These are phyloP conservation scores for Metschnikowia santaceciliae DNA, from an alignment of 805 yeast species.

Conservation along the genomic window DNA sequence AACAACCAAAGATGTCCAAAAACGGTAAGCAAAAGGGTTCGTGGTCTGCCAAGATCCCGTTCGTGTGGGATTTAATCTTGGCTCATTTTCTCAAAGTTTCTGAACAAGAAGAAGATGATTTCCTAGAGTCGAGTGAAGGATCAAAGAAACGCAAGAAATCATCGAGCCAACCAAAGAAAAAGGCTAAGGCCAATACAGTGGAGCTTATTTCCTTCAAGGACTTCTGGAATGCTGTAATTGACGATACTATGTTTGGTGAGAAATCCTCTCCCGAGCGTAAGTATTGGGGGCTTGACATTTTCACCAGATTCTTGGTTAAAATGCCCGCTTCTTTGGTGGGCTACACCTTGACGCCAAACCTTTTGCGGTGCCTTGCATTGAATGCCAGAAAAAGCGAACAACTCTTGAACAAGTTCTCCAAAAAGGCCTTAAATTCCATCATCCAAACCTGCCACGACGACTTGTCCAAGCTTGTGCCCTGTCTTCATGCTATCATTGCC, in stretches of 20 bases:
- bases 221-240: slow-evolving; percentile 78
- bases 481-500: slow-evolving; percentile 25
- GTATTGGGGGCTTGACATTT: slow-evolving; percentile 78
- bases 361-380: slow-evolving; percentile 69
- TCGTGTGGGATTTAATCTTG: slow-evolving; percentile 66
- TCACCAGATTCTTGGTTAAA: slow-evolving; percentile 42
- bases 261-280: slow-evolving; percentile 83
- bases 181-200: slow-evolving; percentile 23
- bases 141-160: slow-evolving; percentile 19
- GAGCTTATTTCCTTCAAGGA: slow-evolving; percentile 40
- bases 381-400: slow-evolving; percentile 69
- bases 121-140: slow-evolving; percentile 16
- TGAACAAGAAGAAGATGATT: slow-evolving; percentile 14
- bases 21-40: slow-evolving; percentile 52
- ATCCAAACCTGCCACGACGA: slow-evolving; percentile 34
- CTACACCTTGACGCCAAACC: slow-evolving; percentile 54
- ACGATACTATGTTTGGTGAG: slow-evolving; percentile 72
- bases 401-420: slow-evolving; percentile 63
- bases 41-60: slow-evolving; percentile 75
- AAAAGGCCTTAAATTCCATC: slow-evolving; percentile 44
- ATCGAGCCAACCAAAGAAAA: slow-evolving; percentile 18
- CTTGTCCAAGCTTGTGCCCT: slow-evolving; percentile 36
- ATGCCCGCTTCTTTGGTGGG: slow-evolving; percentile 19
- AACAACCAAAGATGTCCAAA: slow-evolving; percentile 13
- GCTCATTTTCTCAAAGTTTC: slow-evolving; percentile 31